Evolutionary conservation across 2,329 filamentous ascomycete species (phyloP).

Genomic region (Pseudogymnoascus sp.): DNA sequence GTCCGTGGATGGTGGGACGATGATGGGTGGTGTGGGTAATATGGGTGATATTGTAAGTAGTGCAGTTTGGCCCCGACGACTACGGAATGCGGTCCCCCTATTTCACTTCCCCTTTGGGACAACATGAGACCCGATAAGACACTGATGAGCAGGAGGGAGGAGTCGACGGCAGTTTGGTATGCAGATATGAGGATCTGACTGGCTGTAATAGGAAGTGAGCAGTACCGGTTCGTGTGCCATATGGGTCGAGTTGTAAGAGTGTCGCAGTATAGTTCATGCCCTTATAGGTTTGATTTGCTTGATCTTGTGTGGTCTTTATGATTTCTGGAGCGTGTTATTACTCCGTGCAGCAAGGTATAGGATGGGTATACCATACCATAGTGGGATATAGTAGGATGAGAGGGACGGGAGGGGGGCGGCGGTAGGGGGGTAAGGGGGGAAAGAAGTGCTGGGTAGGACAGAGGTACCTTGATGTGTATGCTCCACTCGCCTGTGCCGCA

Average conservation of each 20-base stretch:
- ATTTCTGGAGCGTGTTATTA: background rate
- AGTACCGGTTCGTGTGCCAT: background rate
- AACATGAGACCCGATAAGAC: slow-evolving; percentile 1
- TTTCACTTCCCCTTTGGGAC: background rate
- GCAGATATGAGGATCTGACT: background rate
- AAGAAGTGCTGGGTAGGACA: background rate
- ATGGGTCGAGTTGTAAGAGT: background rate
- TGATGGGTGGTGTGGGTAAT: background rate
- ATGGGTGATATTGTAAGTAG: background rate
- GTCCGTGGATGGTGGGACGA: slow-evolving; percentile 1
- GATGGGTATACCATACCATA: background rate
- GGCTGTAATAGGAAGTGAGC: background rate
- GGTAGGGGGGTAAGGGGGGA: background rate
- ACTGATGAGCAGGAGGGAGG: background rate
- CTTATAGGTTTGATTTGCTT: background rate
- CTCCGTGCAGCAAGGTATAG: background rate
- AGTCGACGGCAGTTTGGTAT: background rate
- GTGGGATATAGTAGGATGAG: background rate
- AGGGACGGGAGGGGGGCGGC: background rate
- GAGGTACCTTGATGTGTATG: slow-evolving; percentile 4
- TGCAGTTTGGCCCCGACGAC: background rate
- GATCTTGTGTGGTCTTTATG: background rate
- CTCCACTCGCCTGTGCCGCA: background rate
- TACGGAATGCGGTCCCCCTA: background rate
- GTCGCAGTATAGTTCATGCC: background rate